A percentile compares a stretch with the other conserved stretches of the same genome.
These are phyloP conservation scores for Aureobasidium mangrovei DNA, from an alignment of 2,329 filamentous ascomycete species.

Conservation along the genomic window DNA sequence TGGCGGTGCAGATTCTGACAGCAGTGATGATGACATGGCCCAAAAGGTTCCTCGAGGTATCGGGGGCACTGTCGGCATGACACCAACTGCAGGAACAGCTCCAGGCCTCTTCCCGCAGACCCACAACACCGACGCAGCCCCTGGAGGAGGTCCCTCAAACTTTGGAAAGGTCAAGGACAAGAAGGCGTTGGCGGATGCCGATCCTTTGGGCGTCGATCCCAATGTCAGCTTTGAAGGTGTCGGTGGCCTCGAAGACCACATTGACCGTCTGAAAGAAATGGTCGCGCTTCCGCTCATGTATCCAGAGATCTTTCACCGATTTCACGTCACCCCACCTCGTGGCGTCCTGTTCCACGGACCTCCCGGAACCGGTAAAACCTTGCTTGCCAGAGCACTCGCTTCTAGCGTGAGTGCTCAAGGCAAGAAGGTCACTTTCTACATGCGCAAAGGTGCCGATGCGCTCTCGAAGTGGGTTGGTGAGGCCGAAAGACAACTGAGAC, in stretches of 20 bases:
- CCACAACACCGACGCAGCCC: conserved; percentile 49
- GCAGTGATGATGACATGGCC: conserved; percentile 84
- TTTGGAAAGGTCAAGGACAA: conserved; percentile 90
- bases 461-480: conserved; percentile 99
- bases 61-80: conserved; percentile 57
- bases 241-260: conserved; percentile 84
- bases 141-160: conserved; percentile 57
- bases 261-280: conserved; percentile 98
- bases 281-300: conserved; percentile 89
- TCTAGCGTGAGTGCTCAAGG: conserved; percentile 84
- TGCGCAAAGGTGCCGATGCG: conserved; percentile 97
- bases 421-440: conserved; percentile 96
- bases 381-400: conserved; percentile 87
- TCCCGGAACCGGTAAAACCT: conserved; percentile 92
- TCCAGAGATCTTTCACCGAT: conserved; percentile 83
- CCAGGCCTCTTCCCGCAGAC: conserved; percentile 49
- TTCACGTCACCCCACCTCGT: conserved; percentile 87
- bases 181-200: conserved; percentile 84
- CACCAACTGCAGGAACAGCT: conserved; percentile 44
- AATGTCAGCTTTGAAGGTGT: conserved; percentile 92
- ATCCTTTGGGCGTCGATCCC: conserved; percentile 86
- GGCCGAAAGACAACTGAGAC: conserved; percentile 84
- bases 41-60: conserved; percentile 48
- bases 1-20: conserved; percentile 83
- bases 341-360: conserved; percentile 96